phyloP scores from a whole-genome alignment of 352 stramenopile species.

The Poterioochromonas sp. region DNA sequence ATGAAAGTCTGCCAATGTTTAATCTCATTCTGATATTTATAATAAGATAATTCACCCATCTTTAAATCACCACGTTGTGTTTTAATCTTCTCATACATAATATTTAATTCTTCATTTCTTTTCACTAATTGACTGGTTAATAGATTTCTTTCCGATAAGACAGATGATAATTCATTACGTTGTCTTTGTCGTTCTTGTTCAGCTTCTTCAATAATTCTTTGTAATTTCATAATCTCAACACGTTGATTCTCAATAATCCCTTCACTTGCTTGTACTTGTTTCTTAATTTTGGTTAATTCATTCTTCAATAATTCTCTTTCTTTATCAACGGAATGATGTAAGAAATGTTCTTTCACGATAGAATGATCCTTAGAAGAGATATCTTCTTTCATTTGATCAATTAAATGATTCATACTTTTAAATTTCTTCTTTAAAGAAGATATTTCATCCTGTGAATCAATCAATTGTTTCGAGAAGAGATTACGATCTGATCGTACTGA shows the following conservation, averaged over 20 bases:
- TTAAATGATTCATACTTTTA: conserved; percentile 79
- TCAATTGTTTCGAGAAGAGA: conserved; percentile 52
- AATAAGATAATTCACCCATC: conserved; percentile 22
- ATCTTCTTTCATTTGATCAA: conserved; percentile 79
- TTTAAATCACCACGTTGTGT: conserved; percentile 34
- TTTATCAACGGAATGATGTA: conserved; percentile 83
- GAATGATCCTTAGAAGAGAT: conserved; percentile 79
- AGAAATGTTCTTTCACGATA: conserved; percentile 82
- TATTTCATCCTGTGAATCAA: conserved; percentile 67
- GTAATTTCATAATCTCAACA: conserved; percentile 48
- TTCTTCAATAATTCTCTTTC: conserved; percentile 76
- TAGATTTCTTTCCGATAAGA: conserved; percentile 71
- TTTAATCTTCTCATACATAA: conserved; percentile 81
- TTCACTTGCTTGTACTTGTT: conserved; percentile 73
- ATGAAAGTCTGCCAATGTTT: neutral
- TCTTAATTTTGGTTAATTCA: conserved; percentile 74
- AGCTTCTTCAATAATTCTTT: conserved; percentile 73
- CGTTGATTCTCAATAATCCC: conserved; percentile 73
- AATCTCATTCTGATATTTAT: neutral
- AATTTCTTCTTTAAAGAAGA: conserved; percentile 74
- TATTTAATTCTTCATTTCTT: conserved; percentile 63
- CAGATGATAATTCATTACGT: conserved; percentile 64
- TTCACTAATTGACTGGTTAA: conserved; percentile 71
- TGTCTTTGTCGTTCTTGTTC: conserved; percentile 74
- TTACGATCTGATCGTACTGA: conserved; percentile 51